Evolutionary conservation across 257 asterid genomes (phyloP), one percentile per base, ranked within the genome.

Genomic region (Gentiana dahurica): DNA sequence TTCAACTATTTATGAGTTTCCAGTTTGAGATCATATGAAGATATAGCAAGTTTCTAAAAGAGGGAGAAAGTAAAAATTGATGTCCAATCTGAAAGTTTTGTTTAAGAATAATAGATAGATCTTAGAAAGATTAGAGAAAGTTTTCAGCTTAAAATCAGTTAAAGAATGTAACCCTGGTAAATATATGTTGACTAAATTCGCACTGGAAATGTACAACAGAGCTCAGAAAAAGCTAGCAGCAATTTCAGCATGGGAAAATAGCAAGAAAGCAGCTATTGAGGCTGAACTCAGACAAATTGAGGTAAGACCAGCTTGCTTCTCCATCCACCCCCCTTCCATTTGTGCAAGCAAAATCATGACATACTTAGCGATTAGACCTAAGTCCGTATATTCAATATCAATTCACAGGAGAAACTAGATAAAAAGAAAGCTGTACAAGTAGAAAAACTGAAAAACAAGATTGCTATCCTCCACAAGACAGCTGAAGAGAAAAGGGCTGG

Each of bases 221-320:
- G 86, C 96, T 55, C 93, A 91, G 59, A 91, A 83, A 70, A 87
- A 81, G 54, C 15, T 71, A 10, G 82, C 98, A 48, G 57, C 85
- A 41, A 63, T 83, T 53, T 79, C 55, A 7, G 83, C 96, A 54
- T 91, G 98, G 98, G 98, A 91, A 68, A 91, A 91, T 80, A 77
- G 86, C 79, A 81, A 83, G 92, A 91, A 87, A 71, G 98, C 98
- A 1, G 63, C 51, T 58, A 65, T 91, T 45, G 96, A 91, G 59
- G 90, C 98, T 11, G 95, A 91, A 68, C 88, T 91, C 33, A 85
- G 74, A 79, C 78, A 81, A 69, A 76, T 81, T 47, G 96, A 91
- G 98, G 96, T 91, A 73, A 60, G 47, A 61, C 55, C 8, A 50
- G 8, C n/a, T 12, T 10, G 55, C 52, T 34, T 9, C n/a, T 62